These are phyloP conservation scores for Lotus japonicus DNA, from an alignment of 306 rosid species.

Conservation along the genomic window DNA sequence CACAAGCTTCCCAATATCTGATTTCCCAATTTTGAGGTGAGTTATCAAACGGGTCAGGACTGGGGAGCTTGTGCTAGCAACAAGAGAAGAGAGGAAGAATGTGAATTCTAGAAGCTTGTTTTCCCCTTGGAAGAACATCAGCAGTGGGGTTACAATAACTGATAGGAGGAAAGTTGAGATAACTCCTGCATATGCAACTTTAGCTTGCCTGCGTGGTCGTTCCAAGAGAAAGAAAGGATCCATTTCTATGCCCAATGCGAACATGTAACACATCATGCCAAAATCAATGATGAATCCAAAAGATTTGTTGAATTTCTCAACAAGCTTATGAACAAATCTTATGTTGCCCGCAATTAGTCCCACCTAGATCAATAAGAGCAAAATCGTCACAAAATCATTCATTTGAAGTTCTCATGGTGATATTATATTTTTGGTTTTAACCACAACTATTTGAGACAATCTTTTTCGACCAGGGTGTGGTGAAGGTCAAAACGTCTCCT, in stretches of 20 bases:
- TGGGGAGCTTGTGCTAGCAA: conserved; percentile 76
- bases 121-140: too few species aligned
- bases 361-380: conserved; percentile 38
- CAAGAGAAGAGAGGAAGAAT: conserved; percentile 44
- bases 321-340: conserved; percentile 32
- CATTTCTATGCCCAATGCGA: conserved; percentile 89
- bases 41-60: conserved; percentile 76
- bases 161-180: conserved; percentile 50
- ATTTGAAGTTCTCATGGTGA: too few species aligned
- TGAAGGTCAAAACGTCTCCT: too few species aligned
- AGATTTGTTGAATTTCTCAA: conserved; percentile 29
- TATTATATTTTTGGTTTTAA: too few species aligned
- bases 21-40: conserved; percentile 67
- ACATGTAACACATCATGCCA: conserved; percentile 90
- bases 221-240: conserved; percentile 55
- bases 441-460: too few species aligned
- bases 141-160: conserved; percentile 21
- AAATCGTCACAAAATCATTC: not conserved
- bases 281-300: conserved; percentile 62
- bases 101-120: conserved; percentile 35
- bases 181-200: conserved; percentile 67
- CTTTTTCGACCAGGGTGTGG: too few species aligned
- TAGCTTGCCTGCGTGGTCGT: conserved; percentile 54
- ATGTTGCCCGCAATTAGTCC: conserved; percentile 67
- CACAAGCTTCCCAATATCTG: conserved; percentile 85